phyloP scores from a whole-genome alignment of 257 asterid genomes.

The Rauvolfia tetraphylla region DNA sequence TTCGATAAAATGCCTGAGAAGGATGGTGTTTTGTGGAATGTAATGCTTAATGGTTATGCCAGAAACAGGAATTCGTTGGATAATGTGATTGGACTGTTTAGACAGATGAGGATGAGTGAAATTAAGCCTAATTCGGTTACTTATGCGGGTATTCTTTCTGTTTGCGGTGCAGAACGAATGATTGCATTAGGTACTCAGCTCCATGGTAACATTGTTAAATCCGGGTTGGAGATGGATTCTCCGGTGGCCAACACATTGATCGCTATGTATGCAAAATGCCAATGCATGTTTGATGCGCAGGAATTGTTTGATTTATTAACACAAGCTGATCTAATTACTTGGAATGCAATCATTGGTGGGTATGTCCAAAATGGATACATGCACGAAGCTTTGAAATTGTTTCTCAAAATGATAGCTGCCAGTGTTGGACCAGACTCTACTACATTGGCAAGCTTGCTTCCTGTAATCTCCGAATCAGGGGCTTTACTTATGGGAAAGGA shows the following conservation, averaged over 20 bases:
- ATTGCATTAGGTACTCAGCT: conserved; percentile 52
- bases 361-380: conserved; percentile 67
- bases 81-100: conserved; percentile 49
- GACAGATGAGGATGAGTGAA: conserved; percentile 52
- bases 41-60: conserved; percentile 63
- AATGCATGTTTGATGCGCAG: conserved; percentile 49
- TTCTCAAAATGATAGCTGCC: conserved; percentile 44
- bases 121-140: conserved; percentile 58
- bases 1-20: conserved; percentile 69
- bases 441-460: conserved; percentile 81
- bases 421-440: conserved; percentile 61
- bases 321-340: conserved; percentile 45
- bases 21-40: conserved; percentile 80
- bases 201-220: conserved; percentile 54
- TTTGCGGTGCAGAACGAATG: conserved; percentile 55
- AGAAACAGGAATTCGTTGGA: conserved; percentile 38
- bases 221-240: conserved; percentile 60
- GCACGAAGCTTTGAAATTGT: conserved; percentile 50
- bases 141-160: conserved; percentile 58
- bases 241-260: conserved; percentile 65
- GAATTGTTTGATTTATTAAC: conserved; percentile 47
- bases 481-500: conserved; percentile 49
- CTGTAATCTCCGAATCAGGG: conserved; percentile 49
- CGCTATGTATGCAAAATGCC: conserved; percentile 71
- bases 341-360: conserved; percentile 89